Conservation (phyloP, 164 flowering plant genomes). For the Dillenia turbinata region DNA sequence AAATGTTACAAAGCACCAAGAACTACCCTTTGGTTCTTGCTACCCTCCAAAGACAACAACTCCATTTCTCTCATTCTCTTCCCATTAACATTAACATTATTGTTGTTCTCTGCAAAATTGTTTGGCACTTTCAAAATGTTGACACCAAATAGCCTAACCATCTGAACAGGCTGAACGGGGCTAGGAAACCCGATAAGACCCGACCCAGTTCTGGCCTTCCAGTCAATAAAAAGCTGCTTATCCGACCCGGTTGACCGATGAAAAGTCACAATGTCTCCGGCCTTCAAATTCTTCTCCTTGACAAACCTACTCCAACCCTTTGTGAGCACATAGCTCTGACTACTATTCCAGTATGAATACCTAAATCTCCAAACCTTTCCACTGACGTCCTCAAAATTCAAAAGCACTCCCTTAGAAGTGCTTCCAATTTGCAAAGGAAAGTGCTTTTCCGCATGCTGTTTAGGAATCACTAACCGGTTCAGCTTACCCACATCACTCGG, state of each 20-base stretch:
- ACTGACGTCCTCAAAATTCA: slow-evolving; percentile 63
- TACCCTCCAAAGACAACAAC: slow-evolving; percentile 34
- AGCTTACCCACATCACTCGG: slow-evolving; percentile 97
- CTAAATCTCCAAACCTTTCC: slow-evolving; percentile 91
- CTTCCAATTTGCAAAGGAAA: slow-evolving; percentile 55
- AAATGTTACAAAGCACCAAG: slow-evolving; percentile 39
- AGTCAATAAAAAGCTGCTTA: slow-evolving; percentile 66
- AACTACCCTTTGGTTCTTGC: slow-evolving; percentile 52
- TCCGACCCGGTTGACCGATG: slow-evolving; percentile 47
- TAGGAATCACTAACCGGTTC: slow-evolving; percentile 87
- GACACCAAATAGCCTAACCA: slow-evolving; percentile 77
- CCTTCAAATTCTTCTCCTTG: slow-evolving; percentile 72
- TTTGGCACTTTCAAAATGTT: slow-evolving; percentile 54
- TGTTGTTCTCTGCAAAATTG: slow-evolving; percentile 6
- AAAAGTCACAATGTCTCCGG: slow-evolving; percentile 72
- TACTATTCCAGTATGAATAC: slow-evolving; percentile 91
- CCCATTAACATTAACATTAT: slow-evolving; percentile 19
- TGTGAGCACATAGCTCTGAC: slow-evolving; percentile 86
- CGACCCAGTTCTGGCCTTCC: slow-evolving; percentile 34
- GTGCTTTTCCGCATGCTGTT: slow-evolving; percentile 89
- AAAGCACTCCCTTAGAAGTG: slow-evolving; percentile 46
- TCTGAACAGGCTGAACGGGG: slow-evolving; percentile 33
- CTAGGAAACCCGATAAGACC: neutral
- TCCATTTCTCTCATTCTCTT: slow-evolving; percentile 51
- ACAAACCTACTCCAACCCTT: slow-evolving; percentile 95